These are phyloP conservation scores for Fusarium pilosicola DNA, from an alignment of 2,329 filamentous ascomycete species.

Conservation along the genomic window DNA sequence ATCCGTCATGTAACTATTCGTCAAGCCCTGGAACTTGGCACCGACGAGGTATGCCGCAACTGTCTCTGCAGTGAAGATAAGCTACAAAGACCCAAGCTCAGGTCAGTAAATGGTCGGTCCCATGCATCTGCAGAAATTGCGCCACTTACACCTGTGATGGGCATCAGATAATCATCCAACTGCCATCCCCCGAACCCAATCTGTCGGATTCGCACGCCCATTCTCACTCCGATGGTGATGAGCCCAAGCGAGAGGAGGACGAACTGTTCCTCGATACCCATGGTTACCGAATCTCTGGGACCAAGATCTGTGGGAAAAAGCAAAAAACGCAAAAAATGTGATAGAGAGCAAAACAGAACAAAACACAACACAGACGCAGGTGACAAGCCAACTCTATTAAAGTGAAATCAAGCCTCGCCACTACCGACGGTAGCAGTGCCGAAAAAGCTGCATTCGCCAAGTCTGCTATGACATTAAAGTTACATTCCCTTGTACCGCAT, in stretches of 20 bases:
- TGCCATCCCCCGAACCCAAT: constrained; percentile 30
- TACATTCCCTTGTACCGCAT: not conserved
- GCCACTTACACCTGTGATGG: constrained; percentile 34
- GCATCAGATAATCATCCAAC: constrained; percentile 38
- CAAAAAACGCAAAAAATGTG: not conserved
- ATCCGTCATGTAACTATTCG: constrained; percentile 37
- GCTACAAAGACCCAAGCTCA: not conserved
- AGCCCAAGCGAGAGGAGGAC: constrained; percentile 34
- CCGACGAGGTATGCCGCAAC: constrained; percentile 36
- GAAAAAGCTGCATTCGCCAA: not conserved
- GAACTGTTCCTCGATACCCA: constrained; percentile 38
- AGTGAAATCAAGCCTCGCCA: not conserved
- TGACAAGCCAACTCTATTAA: not conserved
- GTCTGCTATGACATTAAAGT: not conserved
- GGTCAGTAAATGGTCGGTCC: no score
- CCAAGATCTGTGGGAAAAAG: not conserved
- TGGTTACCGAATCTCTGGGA: constrained; percentile 6
- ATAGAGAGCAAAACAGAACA: not conserved
- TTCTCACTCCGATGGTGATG: constrained; percentile 26
- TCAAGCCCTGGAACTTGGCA: constrained; percentile 34
- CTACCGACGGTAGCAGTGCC: not conserved
- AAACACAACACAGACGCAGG: not conserved
- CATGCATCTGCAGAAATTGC: not conserved
- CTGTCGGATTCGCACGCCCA: constrained; percentile 27
- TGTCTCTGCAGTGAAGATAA: constrained; percentile 37